Conservation (phyloP, 108 stramenopile species). For the Parmales sp. region DNA sequence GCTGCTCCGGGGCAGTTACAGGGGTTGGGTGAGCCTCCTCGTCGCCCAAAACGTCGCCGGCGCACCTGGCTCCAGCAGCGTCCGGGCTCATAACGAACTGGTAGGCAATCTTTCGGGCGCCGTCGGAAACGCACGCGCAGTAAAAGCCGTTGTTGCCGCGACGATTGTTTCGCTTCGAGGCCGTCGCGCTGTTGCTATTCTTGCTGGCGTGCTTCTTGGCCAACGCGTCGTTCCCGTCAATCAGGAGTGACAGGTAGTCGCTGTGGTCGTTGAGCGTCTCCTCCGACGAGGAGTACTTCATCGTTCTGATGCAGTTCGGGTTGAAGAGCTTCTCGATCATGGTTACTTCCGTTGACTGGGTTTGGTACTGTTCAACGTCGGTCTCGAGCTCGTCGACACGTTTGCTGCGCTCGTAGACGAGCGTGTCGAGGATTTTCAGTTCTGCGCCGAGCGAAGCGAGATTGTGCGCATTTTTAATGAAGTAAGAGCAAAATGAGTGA, state of each 20-base stretch:
- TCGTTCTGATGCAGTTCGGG: background rate
- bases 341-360: too few relatives aligned
- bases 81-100: conserved; percentile 60
- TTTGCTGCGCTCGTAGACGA: background rate
- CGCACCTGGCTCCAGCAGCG: conserved; percentile 56
- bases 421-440: background rate
- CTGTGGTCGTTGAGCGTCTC: conserved; percentile 41
- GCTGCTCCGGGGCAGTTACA: background rate
- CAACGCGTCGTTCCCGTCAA: conserved; percentile 75
- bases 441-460: too few relatives aligned
- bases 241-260: conserved; percentile 56
- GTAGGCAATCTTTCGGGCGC: conserved; percentile 58
- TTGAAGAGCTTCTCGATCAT: background rate
- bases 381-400: background rate
- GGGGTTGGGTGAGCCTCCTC: background rate
- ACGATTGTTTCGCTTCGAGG: conserved; percentile 54
- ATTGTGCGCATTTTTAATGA: too few relatives aligned
- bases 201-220: conserved; percentile 19
- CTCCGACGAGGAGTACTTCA: background rate
- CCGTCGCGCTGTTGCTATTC: too few relatives aligned
- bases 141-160: conserved; percentile 73
- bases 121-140: conserved; percentile 67
- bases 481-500: too few relatives aligned
- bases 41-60: background rate
- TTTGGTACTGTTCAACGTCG: too few relatives aligned